Evolutionary conservation across 2,329 filamentous ascomycete genomes (phyloP).

Genomic region (Fusarium palustre): DNA sequence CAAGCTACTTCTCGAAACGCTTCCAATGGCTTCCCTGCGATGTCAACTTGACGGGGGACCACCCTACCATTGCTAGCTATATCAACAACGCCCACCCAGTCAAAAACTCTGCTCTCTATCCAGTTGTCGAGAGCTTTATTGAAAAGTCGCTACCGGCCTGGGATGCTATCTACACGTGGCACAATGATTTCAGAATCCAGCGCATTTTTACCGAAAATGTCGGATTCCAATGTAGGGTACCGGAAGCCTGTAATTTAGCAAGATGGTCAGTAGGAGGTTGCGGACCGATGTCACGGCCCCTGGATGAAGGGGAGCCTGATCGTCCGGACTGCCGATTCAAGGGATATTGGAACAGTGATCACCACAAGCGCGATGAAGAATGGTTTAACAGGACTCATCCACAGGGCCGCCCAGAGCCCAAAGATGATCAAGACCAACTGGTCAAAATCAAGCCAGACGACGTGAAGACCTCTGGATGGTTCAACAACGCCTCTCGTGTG

Average conservation of each 20-base stretch:
- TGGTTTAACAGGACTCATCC: slow-evolving; percentile 50
- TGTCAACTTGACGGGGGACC: slow-evolving; percentile 55
- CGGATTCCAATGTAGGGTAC: slow-evolving; percentile 30
- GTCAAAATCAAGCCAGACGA: slow-evolving; percentile 34
- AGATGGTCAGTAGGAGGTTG: not conserved
- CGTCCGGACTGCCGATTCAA: slow-evolving; percentile 30
- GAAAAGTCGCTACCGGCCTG: slow-evolving; percentile 58
- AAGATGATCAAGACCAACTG: not conserved
- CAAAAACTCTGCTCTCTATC: slow-evolving; percentile 54
- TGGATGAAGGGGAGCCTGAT: slow-evolving; percentile 43
- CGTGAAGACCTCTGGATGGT: slow-evolving; percentile 47
- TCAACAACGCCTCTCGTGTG: slow-evolving; percentile 52
- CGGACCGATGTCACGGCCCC: not conserved
- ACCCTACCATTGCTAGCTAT: slow-evolving; percentile 60
- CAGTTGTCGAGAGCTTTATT: slow-evolving; percentile 57
- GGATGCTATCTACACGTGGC: slow-evolving; percentile 55
- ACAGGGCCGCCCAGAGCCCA: slow-evolving; percentile 15
- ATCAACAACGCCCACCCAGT: slow-evolving; percentile 66
- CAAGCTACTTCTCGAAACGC: slow-evolving; percentile 18
- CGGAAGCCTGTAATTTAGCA: slow-evolving; percentile 30
- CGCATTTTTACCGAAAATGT: slow-evolving; percentile 42
- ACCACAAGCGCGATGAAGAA: slow-evolving; percentile 38
- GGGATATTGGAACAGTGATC: slow-evolving; percentile 28
- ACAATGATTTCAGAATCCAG: slow-evolving; percentile 42
- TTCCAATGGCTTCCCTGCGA: slow-evolving; percentile 65